Base-by-base conservation (phyloP, 2,329 filamentous ascomycete species). In the Alternaria solani region DNA sequence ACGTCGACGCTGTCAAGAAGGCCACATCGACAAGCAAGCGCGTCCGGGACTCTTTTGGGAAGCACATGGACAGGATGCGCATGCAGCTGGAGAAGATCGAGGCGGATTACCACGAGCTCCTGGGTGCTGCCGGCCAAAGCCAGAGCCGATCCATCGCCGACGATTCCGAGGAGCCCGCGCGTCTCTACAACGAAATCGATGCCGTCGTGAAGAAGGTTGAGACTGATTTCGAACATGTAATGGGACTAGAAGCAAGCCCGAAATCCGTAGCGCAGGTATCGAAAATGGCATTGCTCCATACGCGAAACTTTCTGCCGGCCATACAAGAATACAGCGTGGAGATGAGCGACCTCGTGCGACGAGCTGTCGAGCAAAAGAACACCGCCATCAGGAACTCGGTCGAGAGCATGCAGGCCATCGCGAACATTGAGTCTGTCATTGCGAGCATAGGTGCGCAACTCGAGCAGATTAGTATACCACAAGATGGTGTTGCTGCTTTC, bases 191-290 rank as follows among this genome's bases (percentile, higher is more conserved):
- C 62, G 95, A 98, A 75, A 93, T 98, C 43, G 90, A 94, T 74
- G 90, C 92, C 0, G 85, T 98, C 56, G 89, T 89, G 52, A 93
- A 89, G 70, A 97, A 97, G 79, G 91, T 99, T 51, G 88, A 89
- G 48, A 91, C 90, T 6, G 95, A 98, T 78, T 92, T 93, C 73
- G 90, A 93, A 67, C 89, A 92, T 66, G 88, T 93, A 11, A 82
- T 93, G 44, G 85, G 86, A 6, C 89, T 93, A 64, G 82, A 87
- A 1, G 87, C 87, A 64, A 89, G 89, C 41, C 82, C 89, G n/a
- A 89, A 89, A 67, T 85, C 86, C 5, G 80, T 88, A 39, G 82
- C 86, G 7, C 85, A 86, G 64, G 84, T 87, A 14, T 89, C 87
- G 12, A 87, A 89, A 70, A 87, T 89, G 79, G 88, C 88, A 18